Evolutionary conservation across 192 early-diverging fungal species (phyloP).

Genomic region (Coemansia sp.): DNA sequence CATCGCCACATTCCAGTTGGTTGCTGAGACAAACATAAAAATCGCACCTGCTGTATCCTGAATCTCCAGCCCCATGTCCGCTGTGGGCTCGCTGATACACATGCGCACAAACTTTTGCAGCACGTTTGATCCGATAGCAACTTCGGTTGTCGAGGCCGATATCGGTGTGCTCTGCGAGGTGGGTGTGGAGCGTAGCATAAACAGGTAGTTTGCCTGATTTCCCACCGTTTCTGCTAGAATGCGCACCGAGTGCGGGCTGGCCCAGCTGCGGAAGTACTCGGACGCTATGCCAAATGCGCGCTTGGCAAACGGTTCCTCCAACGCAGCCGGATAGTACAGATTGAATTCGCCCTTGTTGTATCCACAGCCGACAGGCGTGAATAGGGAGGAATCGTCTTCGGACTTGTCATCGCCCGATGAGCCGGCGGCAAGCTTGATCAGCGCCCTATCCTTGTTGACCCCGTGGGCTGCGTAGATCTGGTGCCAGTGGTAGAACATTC

Average conservation of each 20-base stretch:
- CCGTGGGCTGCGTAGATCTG: conserved; percentile 56
- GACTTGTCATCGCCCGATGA: conserved; percentile 22
- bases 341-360: conserved; percentile 45
- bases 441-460: conserved; percentile 35
- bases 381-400: conserved; percentile 17
- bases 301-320: conserved; percentile 57
- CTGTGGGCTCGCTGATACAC: conserved; percentile 54
- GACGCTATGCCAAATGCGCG: conserved; percentile 45
- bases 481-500: conserved; percentile 88
- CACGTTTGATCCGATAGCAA: conserved; percentile 37
- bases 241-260: conserved; percentile 41
- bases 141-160: conserved; percentile 30
- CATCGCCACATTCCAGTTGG: conserved; percentile 86
- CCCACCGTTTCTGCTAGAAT: conserved; percentile 41
- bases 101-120: conserved; percentile 54
- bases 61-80: conserved; percentile 60
- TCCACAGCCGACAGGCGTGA: conserved; percentile 17
- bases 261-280: conserved; percentile 51
- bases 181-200: conserved; percentile 42
- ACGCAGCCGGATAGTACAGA: conserved; percentile 41
- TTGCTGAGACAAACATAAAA: conserved; percentile 83
- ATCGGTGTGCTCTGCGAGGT: conserved; percentile 48
- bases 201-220: conserved; percentile 50
- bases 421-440: conserved; percentile 16
- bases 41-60: conserved; percentile 82